phyloP scores from a whole-genome alignment of 768 basidiomycete species.

The Porpolomopsis calyptriformis region DNA sequence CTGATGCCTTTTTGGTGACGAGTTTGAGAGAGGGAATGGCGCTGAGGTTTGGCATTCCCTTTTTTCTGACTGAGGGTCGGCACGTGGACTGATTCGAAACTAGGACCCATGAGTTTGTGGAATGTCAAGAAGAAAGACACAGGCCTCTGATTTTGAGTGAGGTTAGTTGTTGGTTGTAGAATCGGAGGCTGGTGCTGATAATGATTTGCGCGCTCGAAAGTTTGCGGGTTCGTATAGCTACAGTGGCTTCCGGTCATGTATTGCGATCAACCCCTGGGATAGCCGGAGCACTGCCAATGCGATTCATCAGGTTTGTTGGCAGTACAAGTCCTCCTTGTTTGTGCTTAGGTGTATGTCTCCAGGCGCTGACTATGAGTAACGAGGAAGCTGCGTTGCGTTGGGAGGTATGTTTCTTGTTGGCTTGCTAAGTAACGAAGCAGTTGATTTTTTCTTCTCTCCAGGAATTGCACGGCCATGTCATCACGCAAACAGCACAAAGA shows the following conservation, averaged over 20 bases:
- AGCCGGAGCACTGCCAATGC: conserved; percentile 74
- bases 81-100: background rate
- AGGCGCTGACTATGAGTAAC: conserved; percentile 68
- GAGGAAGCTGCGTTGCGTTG: conserved; percentile 66
- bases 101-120: conserved; percentile 72
- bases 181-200: background rate
- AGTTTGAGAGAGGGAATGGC: conserved; percentile 87
- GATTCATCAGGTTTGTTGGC: conserved; percentile 38
- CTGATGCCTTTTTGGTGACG: conserved; percentile 78
- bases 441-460: conserved; percentile 11
- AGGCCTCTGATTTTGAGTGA: conserved; percentile 73
- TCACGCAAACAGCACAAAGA: conserved; percentile 76
- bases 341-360: conserved; percentile 6
- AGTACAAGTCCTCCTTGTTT: background rate
- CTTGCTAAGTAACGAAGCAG: background rate
- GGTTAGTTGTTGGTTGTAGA: conserved; percentile 31
- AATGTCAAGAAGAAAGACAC: conserved; percentile 64
- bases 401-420: conserved; percentile 35
- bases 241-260: conserved; percentile 78
- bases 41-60: conserved; percentile 23
- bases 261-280: conserved; percentile 82
- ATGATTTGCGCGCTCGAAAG: conserved; percentile 24
- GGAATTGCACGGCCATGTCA: conserved; percentile 79
- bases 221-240: conserved; percentile 84
- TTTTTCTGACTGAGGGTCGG: background rate